Base-by-base conservation (phyloP, 169 alveolate genomes). In the Plasmodium gaboni region DNA sequence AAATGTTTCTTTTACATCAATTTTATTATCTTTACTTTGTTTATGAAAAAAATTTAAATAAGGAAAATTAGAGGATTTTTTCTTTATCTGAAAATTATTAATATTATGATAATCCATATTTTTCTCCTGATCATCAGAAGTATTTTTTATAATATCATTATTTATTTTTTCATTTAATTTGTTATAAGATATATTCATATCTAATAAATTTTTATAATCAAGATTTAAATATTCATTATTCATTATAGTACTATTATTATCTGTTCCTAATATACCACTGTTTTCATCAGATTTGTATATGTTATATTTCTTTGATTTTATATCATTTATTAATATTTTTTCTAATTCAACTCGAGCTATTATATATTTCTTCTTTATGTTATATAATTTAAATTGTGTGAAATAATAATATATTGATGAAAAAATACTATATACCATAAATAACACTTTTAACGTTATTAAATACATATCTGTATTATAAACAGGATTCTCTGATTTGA, bases 341-440 rank as follows among this genome's bases (percentile, higher is more conserved):
- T 68, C 83, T 50, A 80, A 32, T 38, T 80, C 83, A n/a, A 13
- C 50, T 59, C 68, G 38, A 9, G 90, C 90, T 7, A 80, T 12
- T 15, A 80, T 53, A 22, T 19, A 46, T 55, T 55, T 65, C 51
- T 80, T 80, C 32, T 80, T 80, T 17, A 68, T 51, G 12, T 24
- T 80, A 26, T 68, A 65, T 28, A 80, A 12, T 17, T 53, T 46
- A 55, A 19, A 32, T 13, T 80, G 90, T 26, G 17, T 13, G 55
- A 68, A 42, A 19, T 53, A 80, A 26, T 38, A 80, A 38, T 68
- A 80, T 12, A 68, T 24, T 3, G 90, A 55, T 9, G 90, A 80
- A n/a, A 24, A 1, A 7, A 80, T 9, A n/a, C 72, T 80, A 48
- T 80, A 80, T 17, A 69, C 6, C 42, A 80, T 68, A 5, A 68